A percentile compares a stretch with the other conserved stretches of the same genome.
phyloP scores from a whole-genome alignment of 192 early-diverging fungal genomes.

The Coemansia sp. region DNA sequence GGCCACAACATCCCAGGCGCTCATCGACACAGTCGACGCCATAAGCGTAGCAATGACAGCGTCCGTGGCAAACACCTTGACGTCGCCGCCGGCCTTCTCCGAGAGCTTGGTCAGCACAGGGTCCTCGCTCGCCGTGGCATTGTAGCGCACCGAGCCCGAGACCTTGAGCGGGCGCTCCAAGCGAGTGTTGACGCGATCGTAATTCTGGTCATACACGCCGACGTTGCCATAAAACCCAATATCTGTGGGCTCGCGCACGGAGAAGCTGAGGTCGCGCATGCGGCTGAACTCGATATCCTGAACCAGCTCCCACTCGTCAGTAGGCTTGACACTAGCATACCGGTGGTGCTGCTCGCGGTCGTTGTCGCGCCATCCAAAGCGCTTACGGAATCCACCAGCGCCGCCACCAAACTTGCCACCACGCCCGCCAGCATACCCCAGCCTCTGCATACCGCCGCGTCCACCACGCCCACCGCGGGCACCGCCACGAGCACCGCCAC shows the following conservation, averaged over 20 bases:
- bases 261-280: slow-evolving; percentile 79
- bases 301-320: slow-evolving; percentile 85
- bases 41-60: slow-evolving; percentile 87
- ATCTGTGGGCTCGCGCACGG: slow-evolving; percentile 75
- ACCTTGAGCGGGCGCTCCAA: slow-evolving; percentile 71
- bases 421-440: slow-evolving; percentile 51
- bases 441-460: slow-evolving; percentile 31
- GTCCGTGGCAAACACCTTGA: slow-evolving; percentile 89
- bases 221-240: slow-evolving; percentile 78
- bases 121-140: slow-evolving; percentile 86
- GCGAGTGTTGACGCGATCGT: slow-evolving; percentile 83
- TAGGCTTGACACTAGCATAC: slow-evolving; percentile 84
- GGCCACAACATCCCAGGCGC: slow-evolving; percentile 96
- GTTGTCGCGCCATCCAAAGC: slow-evolving; percentile 43
- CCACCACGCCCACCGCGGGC: slow-evolving; percentile 44
- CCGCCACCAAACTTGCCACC: slow-evolving; percentile 44
- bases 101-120: slow-evolving; percentile 68
- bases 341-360: slow-evolving; percentile 73
- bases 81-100: slow-evolving; percentile 36
- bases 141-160: slow-evolving; percentile 66
- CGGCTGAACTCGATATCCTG: slow-evolving; percentile 95
- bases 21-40: slow-evolving; percentile 86
- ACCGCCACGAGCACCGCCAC: slow-evolving; percentile 28
- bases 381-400: slow-evolving; percentile 45
- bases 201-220: slow-evolving; percentile 75